Percentiles rank a stretch among this genome's conserved stretches.
Conservation (phyloP, 805 yeast genomes). For the Pichia manshurica region DNA sequence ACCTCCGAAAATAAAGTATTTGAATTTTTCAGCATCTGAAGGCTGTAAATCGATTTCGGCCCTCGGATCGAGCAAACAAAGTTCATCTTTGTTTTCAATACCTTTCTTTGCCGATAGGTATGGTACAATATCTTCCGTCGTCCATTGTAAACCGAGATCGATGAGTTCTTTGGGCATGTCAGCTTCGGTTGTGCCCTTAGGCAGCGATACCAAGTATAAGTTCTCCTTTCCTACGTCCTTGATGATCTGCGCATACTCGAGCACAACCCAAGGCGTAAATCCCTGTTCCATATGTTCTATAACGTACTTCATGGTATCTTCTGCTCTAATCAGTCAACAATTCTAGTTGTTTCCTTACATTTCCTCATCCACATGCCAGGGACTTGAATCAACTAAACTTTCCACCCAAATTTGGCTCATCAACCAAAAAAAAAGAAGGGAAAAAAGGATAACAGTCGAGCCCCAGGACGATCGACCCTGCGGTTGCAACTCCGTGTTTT, state of each 20-base stretch:
- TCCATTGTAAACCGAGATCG: constrained; percentile 72
- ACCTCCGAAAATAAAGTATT: constrained; percentile 94
- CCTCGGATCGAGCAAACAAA: constrained; percentile 86
- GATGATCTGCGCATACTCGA: constrained; percentile 80
- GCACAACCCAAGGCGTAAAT: constrained; percentile 90
- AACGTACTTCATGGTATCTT: constrained; percentile 79
- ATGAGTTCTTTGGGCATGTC: constrained; percentile 60
- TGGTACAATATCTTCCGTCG: constrained; percentile 62
- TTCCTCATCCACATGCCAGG: too few species aligned
- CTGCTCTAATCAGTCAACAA: too few species aligned
- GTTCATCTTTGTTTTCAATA: constrained; percentile 37
- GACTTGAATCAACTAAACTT: too few species aligned
- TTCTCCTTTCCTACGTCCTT: constrained; percentile 77
- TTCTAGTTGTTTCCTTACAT: too few species aligned
- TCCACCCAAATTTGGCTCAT: too few species aligned
- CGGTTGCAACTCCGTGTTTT: not conserved
- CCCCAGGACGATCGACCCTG: too few species aligned
- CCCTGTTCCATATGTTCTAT: constrained; percentile 98
- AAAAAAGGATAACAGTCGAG: too few species aligned
- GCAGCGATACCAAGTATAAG: constrained; percentile 71
- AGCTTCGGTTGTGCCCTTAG: constrained; percentile 48
- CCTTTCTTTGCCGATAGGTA: constrained; percentile 15
- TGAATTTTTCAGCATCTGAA: constrained; percentile 57
- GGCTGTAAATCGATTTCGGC: constrained; percentile 73
- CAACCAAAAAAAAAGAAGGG: too few species aligned